Percentiles rank a stretch among this genome's conserved stretches.
Conservation (phyloP, 352 stramenopile species). For the Pythium chondricola region DNA sequence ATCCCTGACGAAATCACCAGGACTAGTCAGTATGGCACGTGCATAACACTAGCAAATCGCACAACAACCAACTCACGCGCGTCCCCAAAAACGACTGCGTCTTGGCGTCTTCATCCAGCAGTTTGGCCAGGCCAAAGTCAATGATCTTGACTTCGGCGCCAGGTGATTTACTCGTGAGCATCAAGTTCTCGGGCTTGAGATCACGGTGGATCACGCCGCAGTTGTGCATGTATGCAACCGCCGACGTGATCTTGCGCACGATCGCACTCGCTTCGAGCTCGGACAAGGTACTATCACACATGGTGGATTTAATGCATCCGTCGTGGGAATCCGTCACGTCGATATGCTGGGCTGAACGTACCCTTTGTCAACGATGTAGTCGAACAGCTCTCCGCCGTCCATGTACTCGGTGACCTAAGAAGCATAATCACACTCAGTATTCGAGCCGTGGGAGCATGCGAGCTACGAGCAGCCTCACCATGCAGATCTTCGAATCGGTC, state of each 20-base stretch:
- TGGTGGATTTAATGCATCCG: no score
- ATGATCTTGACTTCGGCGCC: slow-evolving; percentile 96
- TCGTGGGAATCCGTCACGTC: no score
- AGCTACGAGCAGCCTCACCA: no score
- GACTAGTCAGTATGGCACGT: no score
- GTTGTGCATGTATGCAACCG: slow-evolving; percentile 84
- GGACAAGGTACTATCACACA: slow-evolving; percentile 79
- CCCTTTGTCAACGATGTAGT: slow-evolving; percentile 89
- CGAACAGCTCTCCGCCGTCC: slow-evolving; percentile 84
- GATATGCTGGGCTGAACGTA: slow-evolving; percentile 10
- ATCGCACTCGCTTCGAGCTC: slow-evolving; percentile 83
- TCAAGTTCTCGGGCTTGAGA: slow-evolving; percentile 87
- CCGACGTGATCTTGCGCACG: slow-evolving; percentile 87
- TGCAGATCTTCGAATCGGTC: slow-evolving; percentile 80
- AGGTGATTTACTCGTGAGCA: slow-evolving; percentile 77
- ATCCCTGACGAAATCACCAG: slow-evolving; percentile 63
- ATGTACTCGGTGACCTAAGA: slow-evolving; percentile 86
- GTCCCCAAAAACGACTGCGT: slow-evolving; percentile 83
- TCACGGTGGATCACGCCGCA: slow-evolving; percentile 87
- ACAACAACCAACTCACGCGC: no score
- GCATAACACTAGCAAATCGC: no score
- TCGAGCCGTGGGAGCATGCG: no score
- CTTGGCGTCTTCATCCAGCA: slow-evolving; percentile 79
- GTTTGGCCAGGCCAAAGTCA: slow-evolving; percentile 97
- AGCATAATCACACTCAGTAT: no score